These are phyloP conservation scores for Hebeloma cylindrosporum DNA, from an alignment of 768 basidiomycete species.

Conservation along the genomic window DNA sequence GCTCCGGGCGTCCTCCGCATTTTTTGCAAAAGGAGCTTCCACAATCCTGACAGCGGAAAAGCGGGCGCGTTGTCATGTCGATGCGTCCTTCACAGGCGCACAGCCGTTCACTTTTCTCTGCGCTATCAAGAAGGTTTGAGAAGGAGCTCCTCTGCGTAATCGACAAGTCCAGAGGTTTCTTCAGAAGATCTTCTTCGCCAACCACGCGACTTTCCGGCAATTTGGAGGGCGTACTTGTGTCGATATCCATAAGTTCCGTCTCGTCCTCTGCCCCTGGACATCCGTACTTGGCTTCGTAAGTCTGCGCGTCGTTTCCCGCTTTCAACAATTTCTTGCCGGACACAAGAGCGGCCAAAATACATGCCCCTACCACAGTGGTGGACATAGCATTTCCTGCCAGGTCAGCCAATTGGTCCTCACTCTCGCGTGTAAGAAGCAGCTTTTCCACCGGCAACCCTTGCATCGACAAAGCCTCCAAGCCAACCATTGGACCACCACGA, in stretches of 20 bases:
- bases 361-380: conserved; percentile 91
- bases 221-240: conserved; percentile 21
- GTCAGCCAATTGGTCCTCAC: conserved; percentile 90
- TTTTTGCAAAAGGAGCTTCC: conserved; percentile 76
- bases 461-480: conserved; percentile 88
- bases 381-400: conserved; percentile 98
- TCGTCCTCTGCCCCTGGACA: conserved; percentile 29
- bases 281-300: conserved; percentile 66
- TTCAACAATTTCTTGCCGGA: conserved; percentile 66
- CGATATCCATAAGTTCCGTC: conserved; percentile 51
- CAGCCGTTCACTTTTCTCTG: conserved; percentile 70
- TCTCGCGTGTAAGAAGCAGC: conserved; percentile 88
- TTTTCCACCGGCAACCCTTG: conserved; percentile 94
- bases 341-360: conserved; percentile 81
- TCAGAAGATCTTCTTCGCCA: conserved; percentile 67
- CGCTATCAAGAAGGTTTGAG: conserved; percentile 57
- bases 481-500: conserved; percentile 94
- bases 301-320: conserved; percentile 59
- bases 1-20: conserved; percentile 90
- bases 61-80: conserved; percentile 64
- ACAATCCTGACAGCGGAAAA: conserved; percentile 77
- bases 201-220: conserved; percentile 53
- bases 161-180: conserved; percentile 69
- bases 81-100: conserved; percentile 91
- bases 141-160: conserved; percentile 48